A percentile compares a stretch with the other conserved stretches of the same genome.
Conservation (phyloP, 2,329 filamentous ascomycete species). For the Neobulgaria alba region DNA sequence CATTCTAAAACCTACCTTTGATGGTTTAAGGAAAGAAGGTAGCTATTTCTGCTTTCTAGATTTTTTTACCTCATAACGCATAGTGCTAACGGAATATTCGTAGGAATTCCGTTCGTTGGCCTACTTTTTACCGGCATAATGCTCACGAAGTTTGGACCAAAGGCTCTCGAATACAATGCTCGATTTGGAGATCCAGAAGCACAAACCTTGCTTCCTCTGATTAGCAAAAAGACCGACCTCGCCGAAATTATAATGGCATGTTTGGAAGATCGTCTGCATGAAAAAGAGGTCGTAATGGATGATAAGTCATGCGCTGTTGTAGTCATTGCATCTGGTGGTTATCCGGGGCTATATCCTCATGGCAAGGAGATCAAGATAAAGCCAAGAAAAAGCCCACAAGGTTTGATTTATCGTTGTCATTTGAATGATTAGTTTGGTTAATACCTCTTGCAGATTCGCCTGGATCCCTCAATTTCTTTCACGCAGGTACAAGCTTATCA, state of each 20-base stretch:
- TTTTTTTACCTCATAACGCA: slow-evolving; percentile 46
- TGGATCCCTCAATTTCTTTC: neutral
- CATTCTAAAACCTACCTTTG: slow-evolving; percentile 74
- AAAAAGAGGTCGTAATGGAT: slow-evolving; percentile 56
- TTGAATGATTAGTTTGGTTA: neutral
- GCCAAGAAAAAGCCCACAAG: neutral
- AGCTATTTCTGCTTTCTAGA: slow-evolving; percentile 51
- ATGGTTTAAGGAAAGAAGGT: slow-evolving; percentile 72
- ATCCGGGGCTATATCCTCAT: slow-evolving; percentile 75
- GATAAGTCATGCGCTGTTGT: slow-evolving; percentile 72
- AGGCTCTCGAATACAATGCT: slow-evolving; percentile 82
- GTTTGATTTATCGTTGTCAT: neutral
- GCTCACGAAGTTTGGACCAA: slow-evolving; percentile 69
- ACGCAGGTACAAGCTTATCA: slow-evolving; percentile 1
- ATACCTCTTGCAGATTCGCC: neutral
- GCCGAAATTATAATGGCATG: slow-evolving; percentile 79
- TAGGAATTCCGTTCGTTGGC: slow-evolving; percentile 55
- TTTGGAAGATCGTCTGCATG: slow-evolving; percentile 61
- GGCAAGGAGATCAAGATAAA: slow-evolving; percentile 33
- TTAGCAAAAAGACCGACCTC: slow-evolving; percentile 68
- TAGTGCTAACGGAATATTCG: slow-evolving; percentile 48
- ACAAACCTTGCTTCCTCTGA: slow-evolving; percentile 68
- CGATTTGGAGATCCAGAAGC: slow-evolving; percentile 85
- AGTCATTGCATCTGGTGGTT: slow-evolving; percentile 78
- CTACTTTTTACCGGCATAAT: slow-evolving; percentile 78